Base-by-base conservation (phyloP, 371 early-diverging fungal genomes). In the Actinomortierella wolfii region DNA sequence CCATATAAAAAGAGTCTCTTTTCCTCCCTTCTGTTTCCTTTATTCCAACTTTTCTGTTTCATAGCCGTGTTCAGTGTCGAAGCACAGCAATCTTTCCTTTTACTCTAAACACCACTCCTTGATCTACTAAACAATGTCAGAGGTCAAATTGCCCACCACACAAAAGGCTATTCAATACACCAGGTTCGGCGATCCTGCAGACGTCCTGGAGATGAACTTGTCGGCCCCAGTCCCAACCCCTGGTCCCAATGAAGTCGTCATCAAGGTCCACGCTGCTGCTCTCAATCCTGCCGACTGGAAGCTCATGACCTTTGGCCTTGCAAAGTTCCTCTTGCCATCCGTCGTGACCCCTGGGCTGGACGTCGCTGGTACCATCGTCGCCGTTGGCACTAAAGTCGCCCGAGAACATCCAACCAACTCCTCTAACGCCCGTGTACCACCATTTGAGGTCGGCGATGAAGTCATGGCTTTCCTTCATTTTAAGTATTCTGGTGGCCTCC, bases 261-360 rank as follows among this genome's bases (percentile, higher is more conserved):
- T 89, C 20, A 66, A 80, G 46, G 77, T 90, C 41, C 70, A 78
- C 18, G 85, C 85, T 7, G 76, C 82, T 1, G 84, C 86, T 13
- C 59, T 86, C n/a, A 90, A 90, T 47, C 88, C 89, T 17, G 78
- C 83, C 7, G 90, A 90, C 47, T 80, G 77, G 57, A 89, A 89
- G 49, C 39, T 78, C 26, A 69, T 76, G 78, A 52, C 45, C 24
- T 64, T 71, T 1, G 71, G 67, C 6, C 3, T 68, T 15, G 34
- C 56, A 0, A 53, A 49, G 15, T 47, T 59, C 6, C 26, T 66
- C 21, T 57, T 68, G 59, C 63, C 76, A 7, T 42, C 21, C 6
- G 24, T 64, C 49, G 61, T 54, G 17, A 62, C 77, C 18, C 78
- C 77, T 6, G 58, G 78, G 18, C 46, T 74, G 23, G 78, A 80